Base-by-base conservation (phyloP, 78 protist species). In the Planoprotostelium fungivorum region DNA sequence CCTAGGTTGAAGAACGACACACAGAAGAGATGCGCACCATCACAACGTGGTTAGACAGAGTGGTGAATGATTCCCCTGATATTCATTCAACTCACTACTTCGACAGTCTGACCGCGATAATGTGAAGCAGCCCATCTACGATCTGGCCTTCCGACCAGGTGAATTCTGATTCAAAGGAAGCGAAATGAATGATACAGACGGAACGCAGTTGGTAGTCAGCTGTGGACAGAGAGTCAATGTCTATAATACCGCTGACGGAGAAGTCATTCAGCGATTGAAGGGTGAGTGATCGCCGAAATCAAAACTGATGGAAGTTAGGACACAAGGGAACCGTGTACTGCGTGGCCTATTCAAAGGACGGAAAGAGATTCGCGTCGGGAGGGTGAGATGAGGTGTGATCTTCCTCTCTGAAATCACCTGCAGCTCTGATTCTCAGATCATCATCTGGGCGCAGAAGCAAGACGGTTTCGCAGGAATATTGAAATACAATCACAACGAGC, bases 401-500 rank as follows among this genome's bases (percentile, higher is more conserved):
- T 36, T 16, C 5, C 35, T 16, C 37, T 36, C 16, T 16, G 16
- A 25, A 35, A 85, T 35, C 34, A 36, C 16, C 87, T 25, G 36
- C 31, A 87, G 88, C 9, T 29, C 88, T 29, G 88, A 87, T 29
- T 38, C 35, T 9, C 31, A 29, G n/a, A 38, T 87, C 37, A n/a
- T 87, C 35, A 87, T 87, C 39, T 87, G 88, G 88, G 73, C 73
- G 5, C 73, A 38, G 16, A 29, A 87, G 9, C 88, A 85, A 85
- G 87, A 87, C 88, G 63, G 35, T 16, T 51, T 87, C 34, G 88
- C 28, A 1, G 88, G 88, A 5, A 37, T 38, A n/a, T 37, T 87
- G 35, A 87, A 37, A 16, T 87, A 87, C 88, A 87, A 87, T 38
- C 95, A 92, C 93, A 85, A 63, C 38, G 96, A 94, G 37, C 0